A percentile compares a stretch with the other conserved stretches of the same genome.
Evolutionary conservation across 768 basidiomycete genomes (phyloP).

Genomic region (Xerocomus brunneocitrinus): DNA sequence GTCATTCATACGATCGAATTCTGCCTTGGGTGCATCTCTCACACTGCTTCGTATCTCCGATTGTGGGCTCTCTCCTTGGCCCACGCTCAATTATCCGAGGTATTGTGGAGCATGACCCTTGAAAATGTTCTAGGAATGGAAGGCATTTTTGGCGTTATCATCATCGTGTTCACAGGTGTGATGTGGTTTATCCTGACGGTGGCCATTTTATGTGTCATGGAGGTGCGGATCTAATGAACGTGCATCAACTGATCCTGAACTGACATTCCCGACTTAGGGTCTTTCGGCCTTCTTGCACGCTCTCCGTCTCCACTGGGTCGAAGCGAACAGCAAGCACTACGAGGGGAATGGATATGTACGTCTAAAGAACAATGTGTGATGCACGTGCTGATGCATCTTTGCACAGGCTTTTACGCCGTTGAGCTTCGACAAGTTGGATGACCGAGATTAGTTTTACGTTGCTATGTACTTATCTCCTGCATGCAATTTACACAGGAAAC

Average conservation of each 20-base stretch:
- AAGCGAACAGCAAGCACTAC: conserved; percentile 96
- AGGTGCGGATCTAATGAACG: conserved; percentile 51
- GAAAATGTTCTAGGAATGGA: conserved; percentile 54
- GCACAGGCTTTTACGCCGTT: conserved; percentile 45
- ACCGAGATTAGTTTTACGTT: conserved; percentile 28
- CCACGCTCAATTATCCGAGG: conserved; percentile 95
- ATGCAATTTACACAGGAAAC: conserved; percentile 6
- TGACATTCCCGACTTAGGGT: conserved; percentile 47
- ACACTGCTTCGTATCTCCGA: conserved; percentile 90
- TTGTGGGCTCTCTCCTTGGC: conserved; percentile 98
- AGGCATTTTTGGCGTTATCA: conserved; percentile 59
- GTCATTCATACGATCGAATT: conserved; percentile 99
- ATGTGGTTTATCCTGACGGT: conserved; percentile 84
- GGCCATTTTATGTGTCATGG: conserved; percentile 86
- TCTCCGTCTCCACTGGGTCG: conserved; percentile 95
- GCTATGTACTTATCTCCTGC: conserved; percentile 16
- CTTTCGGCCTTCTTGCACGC: conserved; percentile 96
- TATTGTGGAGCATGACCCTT: conserved; percentile 87
- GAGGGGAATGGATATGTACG: conserved; percentile 85
- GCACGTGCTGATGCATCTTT: conserved; percentile 25
- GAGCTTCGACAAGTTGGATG: conserved; percentile 42
- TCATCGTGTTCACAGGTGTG: conserved; percentile 43
- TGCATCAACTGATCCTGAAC: conserved; percentile 14
- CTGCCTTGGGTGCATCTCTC: conserved; percentile 97
- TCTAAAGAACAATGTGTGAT: conserved; percentile 28